A percentile compares a stretch with the other conserved stretches of the same genome.
Evolutionary conservation across 1,139 yeast genomes (phyloP).

Genomic region (Protomyces lactucae-debilis): DNA sequence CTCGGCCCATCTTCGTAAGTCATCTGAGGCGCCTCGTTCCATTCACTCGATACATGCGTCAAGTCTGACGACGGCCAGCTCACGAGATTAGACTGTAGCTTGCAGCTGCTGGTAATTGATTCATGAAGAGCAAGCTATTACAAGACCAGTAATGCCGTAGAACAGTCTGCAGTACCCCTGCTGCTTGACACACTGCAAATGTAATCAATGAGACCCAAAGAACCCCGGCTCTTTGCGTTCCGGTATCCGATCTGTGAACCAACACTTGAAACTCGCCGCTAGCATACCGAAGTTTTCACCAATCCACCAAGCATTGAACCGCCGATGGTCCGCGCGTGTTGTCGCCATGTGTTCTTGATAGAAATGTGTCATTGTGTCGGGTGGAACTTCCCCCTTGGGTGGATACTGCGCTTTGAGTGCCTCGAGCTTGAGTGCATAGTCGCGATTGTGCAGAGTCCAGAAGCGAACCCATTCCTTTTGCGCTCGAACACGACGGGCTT

Average conservation of each 20-base stretch:
- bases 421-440: constrained; percentile 10
- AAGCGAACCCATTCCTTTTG: constrained; percentile 9
- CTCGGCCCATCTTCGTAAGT: too few relatives aligned
- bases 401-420: background rate
- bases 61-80: too few relatives aligned
- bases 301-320: constrained; percentile 21
- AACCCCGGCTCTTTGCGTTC: constrained; percentile 20
- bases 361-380: constrained; percentile 4
- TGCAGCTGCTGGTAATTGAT: too few relatives aligned
- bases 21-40: too few relatives aligned
- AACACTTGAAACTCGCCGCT: constrained; percentile 8
- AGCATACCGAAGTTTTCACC: constrained; percentile 14
- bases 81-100: too few relatives aligned
- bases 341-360: constrained; percentile 4
- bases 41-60: too few relatives aligned
- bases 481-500: constrained; percentile 9
- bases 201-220: constrained; percentile 16
- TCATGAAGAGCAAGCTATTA: too few relatives aligned
- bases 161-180: too few relatives aligned
- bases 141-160: too few relatives aligned
- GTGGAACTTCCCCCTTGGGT: constrained; percentile 2
- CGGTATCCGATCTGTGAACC: constrained; percentile 7
- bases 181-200: too few relatives aligned
- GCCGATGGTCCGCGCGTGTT: constrained; percentile 7
- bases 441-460: constrained; percentile 15